Evolutionary conservation across 2,329 filamentous ascomycete genomes (phyloP).

Genomic region (Nigrospora oryzae): DNA sequence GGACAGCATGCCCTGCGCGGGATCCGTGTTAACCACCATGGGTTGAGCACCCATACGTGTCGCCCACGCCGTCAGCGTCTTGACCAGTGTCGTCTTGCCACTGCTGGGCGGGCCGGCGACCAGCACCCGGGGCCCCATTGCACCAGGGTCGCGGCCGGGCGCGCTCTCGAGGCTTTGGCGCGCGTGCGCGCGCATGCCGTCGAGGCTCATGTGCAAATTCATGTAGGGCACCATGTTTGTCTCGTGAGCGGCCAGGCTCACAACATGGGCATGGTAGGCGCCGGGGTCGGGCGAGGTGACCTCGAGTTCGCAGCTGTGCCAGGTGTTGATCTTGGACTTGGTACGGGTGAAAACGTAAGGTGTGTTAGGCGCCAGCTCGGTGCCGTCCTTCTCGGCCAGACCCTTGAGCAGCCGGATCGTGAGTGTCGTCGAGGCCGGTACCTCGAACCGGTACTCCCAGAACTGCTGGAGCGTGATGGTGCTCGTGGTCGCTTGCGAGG

Average conservation of each 20-base stretch:
- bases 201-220: slow-evolving; percentile 83
- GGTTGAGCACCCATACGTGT: slow-evolving; percentile 67
- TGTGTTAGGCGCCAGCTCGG: slow-evolving; percentile 76
- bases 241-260: slow-evolving; percentile 64
- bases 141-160: slow-evolving; percentile 5
- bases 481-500: slow-evolving; percentile 29
- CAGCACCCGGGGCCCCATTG: slow-evolving; percentile 70
- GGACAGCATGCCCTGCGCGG: slow-evolving; percentile 68
- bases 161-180: slow-evolving; percentile 25
- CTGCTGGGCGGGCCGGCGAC: slow-evolving; percentile 69
- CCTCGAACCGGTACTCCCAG: slow-evolving; percentile 74
- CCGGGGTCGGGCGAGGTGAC: slow-evolving; percentile 49
- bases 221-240: slow-evolving; percentile 74
- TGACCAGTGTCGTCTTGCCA: slow-evolving; percentile 77
- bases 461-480: slow-evolving; percentile 48
- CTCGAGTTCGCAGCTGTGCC: slow-evolving; percentile 83
- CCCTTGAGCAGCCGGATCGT: slow-evolving; percentile 62
- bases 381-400: slow-evolving; percentile 88
- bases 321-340: slow-evolving; percentile 86
- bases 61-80: slow-evolving; percentile 72
- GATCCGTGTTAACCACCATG: slow-evolving; percentile 76
- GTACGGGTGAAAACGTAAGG: slow-evolving; percentile 73
- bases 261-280: slow-evolving; percentile 40
- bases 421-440: slow-evolving; percentile 39
- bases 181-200: slow-evolving; percentile 59